Conservation (phyloP, 805 yeast genomes). For the Barnettozyma vustinii region DNA sequence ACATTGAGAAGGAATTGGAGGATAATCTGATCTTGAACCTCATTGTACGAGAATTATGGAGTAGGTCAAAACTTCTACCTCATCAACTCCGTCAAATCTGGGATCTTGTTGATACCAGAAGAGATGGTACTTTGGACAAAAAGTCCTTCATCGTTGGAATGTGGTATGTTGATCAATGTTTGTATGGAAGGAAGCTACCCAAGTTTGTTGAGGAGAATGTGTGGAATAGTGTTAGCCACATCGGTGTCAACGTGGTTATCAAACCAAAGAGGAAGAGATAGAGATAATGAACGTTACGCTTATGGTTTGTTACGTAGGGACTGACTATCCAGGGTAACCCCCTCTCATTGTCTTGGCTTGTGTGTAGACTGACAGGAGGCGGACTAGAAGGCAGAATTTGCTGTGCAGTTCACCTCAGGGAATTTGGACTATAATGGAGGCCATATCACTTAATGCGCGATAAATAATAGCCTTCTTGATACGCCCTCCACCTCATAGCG, state of each 20-base stretch:
- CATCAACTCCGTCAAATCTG: slow-evolving; percentile 59
- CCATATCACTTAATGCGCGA: no score
- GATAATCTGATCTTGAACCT: slow-evolving; percentile 29
- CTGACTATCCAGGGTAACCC: neutral
- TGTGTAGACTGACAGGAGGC: no score
- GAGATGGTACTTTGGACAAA: slow-evolving; percentile 71
- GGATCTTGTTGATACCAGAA: slow-evolving; percentile 61
- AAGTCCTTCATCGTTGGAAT: slow-evolving; percentile 91
- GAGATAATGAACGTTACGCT: neutral
- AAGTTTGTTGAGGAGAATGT: slow-evolving; percentile 56
- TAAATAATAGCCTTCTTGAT: no score
- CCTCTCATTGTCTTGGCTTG: neutral
- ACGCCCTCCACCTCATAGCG: no score
- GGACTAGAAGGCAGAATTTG: no score
- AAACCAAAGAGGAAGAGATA: slow-evolving; percentile 18
- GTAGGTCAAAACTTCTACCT: slow-evolving; percentile 63
- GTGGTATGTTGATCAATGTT: slow-evolving; percentile 96
- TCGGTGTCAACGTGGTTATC: slow-evolving; percentile 33
- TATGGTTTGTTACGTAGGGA: neutral
- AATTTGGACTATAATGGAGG: no score
- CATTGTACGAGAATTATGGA: slow-evolving; percentile 78
- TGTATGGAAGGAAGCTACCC: slow-evolving; percentile 90
- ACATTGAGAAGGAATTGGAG: slow-evolving; percentile 13
- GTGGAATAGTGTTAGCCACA: slow-evolving; percentile 71
- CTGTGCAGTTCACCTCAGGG: no score